Evolutionary conservation across 306 rosid species (phyloP), one percentile per base, ranked within the genome.

Genomic region (Sophora flavescens): DNA sequence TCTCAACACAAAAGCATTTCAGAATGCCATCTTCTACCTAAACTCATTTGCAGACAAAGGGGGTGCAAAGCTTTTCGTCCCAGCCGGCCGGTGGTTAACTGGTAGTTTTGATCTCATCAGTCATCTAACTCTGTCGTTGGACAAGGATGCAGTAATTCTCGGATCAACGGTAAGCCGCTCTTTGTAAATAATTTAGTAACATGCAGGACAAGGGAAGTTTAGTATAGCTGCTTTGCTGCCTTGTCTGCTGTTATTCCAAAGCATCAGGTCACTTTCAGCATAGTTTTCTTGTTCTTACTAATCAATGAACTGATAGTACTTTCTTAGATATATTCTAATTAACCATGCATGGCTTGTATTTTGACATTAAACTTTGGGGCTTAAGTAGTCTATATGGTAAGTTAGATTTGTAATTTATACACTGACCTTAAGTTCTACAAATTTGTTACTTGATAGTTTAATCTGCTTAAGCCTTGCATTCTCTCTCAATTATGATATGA

Each of bases 61-160:
- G 32, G 97, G 97, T 71, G 94, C 97, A 16, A 88, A 89, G 85
- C 93, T 91, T 64, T 91, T 89, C 82, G 94, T 91, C 65, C 97
- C 97, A 0, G 84, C 89, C 1, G 97, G 97, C 54, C 88, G 85
- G 33, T 91, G 94, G 94, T 82, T 91, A 84, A 89, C 97, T 13
- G 97, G 97, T 72, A 91, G 94, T 82, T 91, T 91, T 82, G 88
- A 86, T 84, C 97, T 91, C 86, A 91, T 89, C 82, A 91, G 97
- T 57, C 97, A 91, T 81, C 87, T 91, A 32, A 91, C 94, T 82
- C 63, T 91, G 73, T 89, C 88, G 88, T 82, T 91, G 71, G 91
- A 86, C 71, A 78, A 80, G 32, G 90, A 83, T 67, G 94, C 97
- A 4, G 83, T 88, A 16, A 91, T 91, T 86, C 89, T 89, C 53